Evolutionary conservation across 305 asterid species (phyloP).

Genomic region (Solanum hybrid): DNA sequence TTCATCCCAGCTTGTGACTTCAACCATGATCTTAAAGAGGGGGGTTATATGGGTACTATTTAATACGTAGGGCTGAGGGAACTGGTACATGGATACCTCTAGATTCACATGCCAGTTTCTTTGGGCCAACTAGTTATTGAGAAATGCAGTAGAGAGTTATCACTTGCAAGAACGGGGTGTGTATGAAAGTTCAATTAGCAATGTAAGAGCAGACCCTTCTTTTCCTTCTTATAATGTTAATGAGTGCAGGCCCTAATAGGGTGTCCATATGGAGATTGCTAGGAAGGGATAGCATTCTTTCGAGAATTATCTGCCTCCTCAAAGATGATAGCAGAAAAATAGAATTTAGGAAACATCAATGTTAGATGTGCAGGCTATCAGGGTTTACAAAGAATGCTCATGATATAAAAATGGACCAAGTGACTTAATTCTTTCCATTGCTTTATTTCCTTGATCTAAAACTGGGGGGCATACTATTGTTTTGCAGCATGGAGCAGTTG

Average conservation of each 20-base stretch:
- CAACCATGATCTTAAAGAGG: neutral
- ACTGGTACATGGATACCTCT: neutral
- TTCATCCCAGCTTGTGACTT: neutral
- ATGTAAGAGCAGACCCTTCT: neutral
- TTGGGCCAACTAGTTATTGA: neutral
- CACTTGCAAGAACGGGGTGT: neutral
- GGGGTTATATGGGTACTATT: neutral
- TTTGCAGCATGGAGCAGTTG: neutral
- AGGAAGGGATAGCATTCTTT: neutral
- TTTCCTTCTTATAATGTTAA: neutral
- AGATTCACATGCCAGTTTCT: neutral
- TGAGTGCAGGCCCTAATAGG: neutral
- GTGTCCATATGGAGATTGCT: neutral
- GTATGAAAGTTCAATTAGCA: neutral
- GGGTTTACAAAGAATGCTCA: neutral
- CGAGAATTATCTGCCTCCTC: neutral
- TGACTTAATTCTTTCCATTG: neutral
- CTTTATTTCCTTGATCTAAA: neutral
- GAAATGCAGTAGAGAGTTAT: slow-evolving; percentile 1
- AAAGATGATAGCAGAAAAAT: neutral
- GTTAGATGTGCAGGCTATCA: neutral
- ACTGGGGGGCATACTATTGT: neutral
- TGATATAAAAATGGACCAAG: neutral
- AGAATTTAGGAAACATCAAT: neutral
- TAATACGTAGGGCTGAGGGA: neutral